Conservation (phyloP, 345 rosid genomes). For the Gynandropsis gynandra region DNA sequence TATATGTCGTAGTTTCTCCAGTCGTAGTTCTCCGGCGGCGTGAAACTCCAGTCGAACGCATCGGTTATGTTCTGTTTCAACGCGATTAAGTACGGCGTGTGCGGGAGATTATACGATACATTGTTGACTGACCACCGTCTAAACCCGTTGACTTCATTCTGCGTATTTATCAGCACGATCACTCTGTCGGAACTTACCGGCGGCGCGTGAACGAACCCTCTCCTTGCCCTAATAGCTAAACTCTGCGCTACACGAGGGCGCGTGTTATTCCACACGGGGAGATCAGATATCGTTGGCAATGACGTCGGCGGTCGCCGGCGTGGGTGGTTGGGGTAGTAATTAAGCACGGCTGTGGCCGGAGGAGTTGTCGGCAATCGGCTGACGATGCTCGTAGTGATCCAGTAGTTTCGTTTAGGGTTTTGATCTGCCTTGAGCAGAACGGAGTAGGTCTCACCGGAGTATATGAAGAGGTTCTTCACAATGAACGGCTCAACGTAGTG, state of each 20-base stretch:
- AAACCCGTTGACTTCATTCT: slow-evolving; percentile 35
- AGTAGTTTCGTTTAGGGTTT: slow-evolving; percentile 54
- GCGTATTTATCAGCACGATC: slow-evolving; percentile 54
- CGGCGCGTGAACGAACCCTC: slow-evolving; percentile 33
- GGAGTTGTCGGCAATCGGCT: slow-evolving; percentile 34
- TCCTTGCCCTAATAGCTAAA: slow-evolving; percentile 42
- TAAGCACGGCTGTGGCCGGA: slow-evolving; percentile 46
- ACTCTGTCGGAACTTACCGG: slow-evolving; percentile 41
- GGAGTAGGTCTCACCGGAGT: slow-evolving; percentile 74
- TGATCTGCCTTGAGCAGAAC: slow-evolving; percentile 51
- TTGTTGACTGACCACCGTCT: slow-evolving; percentile 56
- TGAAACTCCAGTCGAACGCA: slow-evolving; percentile 34
- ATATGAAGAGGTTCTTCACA: slow-evolving; percentile 61
- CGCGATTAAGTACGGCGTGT: slow-evolving; percentile 54
- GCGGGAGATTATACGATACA: slow-evolving; percentile 46
- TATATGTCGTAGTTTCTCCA: slow-evolving; percentile 23
- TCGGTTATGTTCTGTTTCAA: slow-evolving; percentile 36
- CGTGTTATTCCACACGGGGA: slow-evolving; percentile 41
- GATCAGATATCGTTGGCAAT: slow-evolving; percentile 23
- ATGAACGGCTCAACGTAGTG: slow-evolving; percentile 64
- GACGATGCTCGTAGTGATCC: slow-evolving; percentile 54
- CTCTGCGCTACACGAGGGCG: slow-evolving; percentile 41
- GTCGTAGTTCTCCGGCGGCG: slow-evolving; percentile 39
- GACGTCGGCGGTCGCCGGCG: slow-evolving; percentile 34
- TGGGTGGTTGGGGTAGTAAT: slow-evolving; percentile 55